Evolutionary conservation across 148 eudicot species (phyloP).

Genomic region (Dysphania ambrosioides): DNA sequence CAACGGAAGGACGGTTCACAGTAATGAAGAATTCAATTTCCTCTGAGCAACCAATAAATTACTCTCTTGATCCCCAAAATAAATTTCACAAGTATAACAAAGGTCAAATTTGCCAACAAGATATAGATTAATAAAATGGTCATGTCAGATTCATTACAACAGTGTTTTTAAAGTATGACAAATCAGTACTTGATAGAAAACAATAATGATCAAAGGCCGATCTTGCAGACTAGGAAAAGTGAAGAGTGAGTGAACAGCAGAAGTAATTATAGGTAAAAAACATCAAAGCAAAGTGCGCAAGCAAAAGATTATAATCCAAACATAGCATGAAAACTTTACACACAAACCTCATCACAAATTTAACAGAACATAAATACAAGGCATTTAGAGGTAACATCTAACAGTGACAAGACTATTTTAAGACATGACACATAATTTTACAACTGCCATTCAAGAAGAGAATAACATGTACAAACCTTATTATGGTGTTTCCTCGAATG

Average conservation of each 20-base stretch:
- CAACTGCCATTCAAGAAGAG: conserved; percentile 1
- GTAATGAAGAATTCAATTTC: background rate
- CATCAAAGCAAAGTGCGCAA: background rate
- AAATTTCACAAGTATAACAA: too few relatives aligned
- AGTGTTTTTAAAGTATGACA: too few relatives aligned
- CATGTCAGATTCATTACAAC: too few relatives aligned
- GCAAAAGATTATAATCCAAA: background rate
- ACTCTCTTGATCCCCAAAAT: background rate
- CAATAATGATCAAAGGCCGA: too few relatives aligned
- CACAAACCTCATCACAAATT: background rate
- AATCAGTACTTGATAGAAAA: too few relatives aligned
- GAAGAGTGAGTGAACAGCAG: too few relatives aligned
- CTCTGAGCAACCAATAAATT: background rate
- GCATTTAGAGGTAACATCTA: background rate
- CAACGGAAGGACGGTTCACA: background rate
- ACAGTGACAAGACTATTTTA: background rate
- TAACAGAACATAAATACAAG: background rate
- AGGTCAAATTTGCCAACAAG: too few relatives aligned
- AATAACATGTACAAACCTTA: conserved; percentile 50
- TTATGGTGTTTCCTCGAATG: conserved; percentile 76
- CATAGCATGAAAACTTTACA: background rate
- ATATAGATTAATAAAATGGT: too few relatives aligned
- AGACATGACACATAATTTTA: background rate
- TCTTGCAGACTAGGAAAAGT: too few relatives aligned
- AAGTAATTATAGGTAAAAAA: too few relatives aligned